Evolutionary conservation across 2,329 filamentous ascomycete genomes (phyloP).

Genomic region (Penicillium sp.): DNA sequence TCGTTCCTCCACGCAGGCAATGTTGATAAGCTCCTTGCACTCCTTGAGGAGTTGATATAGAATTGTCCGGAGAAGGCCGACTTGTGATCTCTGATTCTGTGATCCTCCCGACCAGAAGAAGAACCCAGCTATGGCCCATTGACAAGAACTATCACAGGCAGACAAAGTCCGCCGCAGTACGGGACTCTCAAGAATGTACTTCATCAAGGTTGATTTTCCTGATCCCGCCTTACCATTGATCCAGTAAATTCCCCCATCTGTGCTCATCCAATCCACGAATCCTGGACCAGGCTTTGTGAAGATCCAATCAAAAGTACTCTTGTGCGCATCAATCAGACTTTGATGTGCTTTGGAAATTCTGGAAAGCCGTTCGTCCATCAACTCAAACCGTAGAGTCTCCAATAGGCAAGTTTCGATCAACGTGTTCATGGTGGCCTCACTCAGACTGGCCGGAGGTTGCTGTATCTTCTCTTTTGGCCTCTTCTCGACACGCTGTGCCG

Average conservation of each 20-base stretch:
- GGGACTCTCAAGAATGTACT: neutral
- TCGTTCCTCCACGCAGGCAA: neutral
- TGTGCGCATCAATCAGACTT: neutral
- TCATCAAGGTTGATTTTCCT: neutral
- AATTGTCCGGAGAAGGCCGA: neutral
- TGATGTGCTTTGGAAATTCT: neutral
- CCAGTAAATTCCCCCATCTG: neutral
- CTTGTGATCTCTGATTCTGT: neutral
- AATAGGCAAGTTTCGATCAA: no score
- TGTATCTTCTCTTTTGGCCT: neutral
- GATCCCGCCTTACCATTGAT: neutral
- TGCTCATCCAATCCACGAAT: neutral
- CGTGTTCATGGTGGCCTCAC: no score
- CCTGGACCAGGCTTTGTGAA: neutral
- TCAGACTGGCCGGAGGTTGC: no score
- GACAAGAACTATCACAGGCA: neutral
- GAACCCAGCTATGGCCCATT: conserved; percentile 1
- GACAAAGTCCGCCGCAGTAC: neutral
- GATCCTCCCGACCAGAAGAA: neutral
- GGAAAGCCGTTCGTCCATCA: neutral
- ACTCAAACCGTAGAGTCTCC: neutral
- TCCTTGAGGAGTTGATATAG: neutral
- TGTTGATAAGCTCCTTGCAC: neutral
- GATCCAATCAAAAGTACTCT: neutral
- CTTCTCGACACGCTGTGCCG: neutral